Conservation (phyloP, 306 rosid species). For the Glycine soja region DNA sequence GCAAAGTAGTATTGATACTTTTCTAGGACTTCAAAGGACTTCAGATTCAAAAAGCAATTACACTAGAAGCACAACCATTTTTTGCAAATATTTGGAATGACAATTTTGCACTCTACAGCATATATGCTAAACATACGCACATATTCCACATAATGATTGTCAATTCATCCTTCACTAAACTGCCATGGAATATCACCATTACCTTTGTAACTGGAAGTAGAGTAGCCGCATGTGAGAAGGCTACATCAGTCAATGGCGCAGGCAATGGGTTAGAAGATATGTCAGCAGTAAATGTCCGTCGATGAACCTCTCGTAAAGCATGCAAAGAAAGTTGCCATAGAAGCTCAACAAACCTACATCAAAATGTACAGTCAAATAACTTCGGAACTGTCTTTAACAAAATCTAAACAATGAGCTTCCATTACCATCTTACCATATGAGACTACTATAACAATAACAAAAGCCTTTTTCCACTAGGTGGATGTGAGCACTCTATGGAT, state of each 20-base stretch:
- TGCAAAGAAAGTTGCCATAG: slow-evolving; percentile 99
- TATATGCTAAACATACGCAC: slow-evolving; percentile 31
- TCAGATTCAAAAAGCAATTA: slow-evolving; percentile 16
- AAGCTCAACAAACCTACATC: slow-evolving; percentile 93
- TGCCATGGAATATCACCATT: slow-evolving; percentile 26
- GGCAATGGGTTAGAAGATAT: slow-evolving; percentile 92
- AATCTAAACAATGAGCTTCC: slow-evolving; percentile 18
- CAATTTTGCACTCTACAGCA: slow-evolving; percentile 5
- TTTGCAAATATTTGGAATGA: slow-evolving; percentile 22
- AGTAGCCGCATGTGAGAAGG: slow-evolving; percentile 98
- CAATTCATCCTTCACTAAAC: slow-evolving; percentile 17
- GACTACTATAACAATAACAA: slow-evolving; percentile 21
- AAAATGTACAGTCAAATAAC: slow-evolving; percentile 28
- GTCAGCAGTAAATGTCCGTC: slow-evolving; percentile 89
- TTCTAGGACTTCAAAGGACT: slow-evolving; percentile 8
- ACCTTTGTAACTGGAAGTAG: slow-evolving; percentile 99
- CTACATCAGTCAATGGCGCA: slow-evolving; percentile 92
- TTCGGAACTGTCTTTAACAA: slow-evolving; percentile 22
- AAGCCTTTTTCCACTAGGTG: neutral
- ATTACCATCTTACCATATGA: slow-evolving; percentile 28
- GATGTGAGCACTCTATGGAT: neutral
- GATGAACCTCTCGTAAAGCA: slow-evolving; percentile 96
- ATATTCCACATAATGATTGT: slow-evolving; percentile 18
- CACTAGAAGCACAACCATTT: neutral
- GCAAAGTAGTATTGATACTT: neutral